These are phyloP conservation scores for Fraxinus anomala DNA, from an alignment of 257 asterid species.

Conservation along the genomic window DNA sequence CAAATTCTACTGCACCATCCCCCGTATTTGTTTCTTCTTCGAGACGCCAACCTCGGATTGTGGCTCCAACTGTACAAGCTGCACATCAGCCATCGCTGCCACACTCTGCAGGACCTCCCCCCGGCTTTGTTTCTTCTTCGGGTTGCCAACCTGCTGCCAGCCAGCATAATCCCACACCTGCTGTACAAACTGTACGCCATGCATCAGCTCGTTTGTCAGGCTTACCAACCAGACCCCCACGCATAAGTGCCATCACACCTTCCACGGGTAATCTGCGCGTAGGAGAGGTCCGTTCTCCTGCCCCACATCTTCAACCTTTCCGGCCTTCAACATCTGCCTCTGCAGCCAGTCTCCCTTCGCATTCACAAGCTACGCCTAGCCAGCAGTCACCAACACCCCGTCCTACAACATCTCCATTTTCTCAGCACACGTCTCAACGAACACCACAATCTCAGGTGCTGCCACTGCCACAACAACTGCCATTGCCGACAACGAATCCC, in stretches of 20 bases:
- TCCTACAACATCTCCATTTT: constrained; percentile 22
- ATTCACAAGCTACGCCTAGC: constrained; percentile 21
- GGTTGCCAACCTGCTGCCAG: constrained; percentile 24
- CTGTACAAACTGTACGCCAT: constrained; percentile 32
- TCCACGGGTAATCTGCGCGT: constrained; percentile 37
- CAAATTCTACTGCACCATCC: constrained; percentile 1
- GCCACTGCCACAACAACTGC: constrained; percentile 7
- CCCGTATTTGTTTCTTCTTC: background rate
- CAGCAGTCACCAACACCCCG: constrained; percentile 1
- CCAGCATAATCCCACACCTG: constrained; percentile 36
- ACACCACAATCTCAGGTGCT: constrained; percentile 9
- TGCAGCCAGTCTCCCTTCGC: constrained; percentile 21
- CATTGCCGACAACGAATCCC: background rate
- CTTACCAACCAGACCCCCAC: constrained; percentile 55
- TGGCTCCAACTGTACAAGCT: constrained; percentile 4
- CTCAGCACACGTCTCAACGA: constrained; percentile 12
- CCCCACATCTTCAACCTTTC: constrained; percentile 53
- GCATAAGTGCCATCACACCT: constrained; percentile 53
- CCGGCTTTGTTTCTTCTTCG: constrained; percentile 24
- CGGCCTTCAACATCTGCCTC: constrained; percentile 37
- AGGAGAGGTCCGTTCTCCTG: constrained; percentile 45
- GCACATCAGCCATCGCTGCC: constrained; percentile 13
- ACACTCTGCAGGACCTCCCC: constrained; percentile 21
- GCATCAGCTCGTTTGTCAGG: constrained; percentile 42
- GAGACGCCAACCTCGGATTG: constrained; percentile 7